Evolutionary conservation across 2,329 filamentous ascomycete species (phyloP), one percentile per base, ranked within the genome.

Genomic region (Penicillium sp.): DNA sequence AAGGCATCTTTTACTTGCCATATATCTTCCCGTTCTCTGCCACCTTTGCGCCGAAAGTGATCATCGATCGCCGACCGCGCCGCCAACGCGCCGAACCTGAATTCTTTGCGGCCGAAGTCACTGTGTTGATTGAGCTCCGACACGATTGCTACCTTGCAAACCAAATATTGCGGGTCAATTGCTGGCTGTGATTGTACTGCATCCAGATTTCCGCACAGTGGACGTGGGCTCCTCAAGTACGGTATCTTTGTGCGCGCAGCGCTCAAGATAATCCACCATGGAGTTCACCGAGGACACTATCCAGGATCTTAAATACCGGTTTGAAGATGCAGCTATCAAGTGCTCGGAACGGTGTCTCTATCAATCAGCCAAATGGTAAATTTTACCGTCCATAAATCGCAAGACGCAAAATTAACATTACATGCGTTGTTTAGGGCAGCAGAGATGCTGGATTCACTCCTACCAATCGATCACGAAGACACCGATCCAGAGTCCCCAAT

Each of bases 311-410:
- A 85, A 87, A 66, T 81, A 81, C 34, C 84, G 89, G 31, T 80
- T 96, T 41, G 90, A 95, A 70, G 87, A 91, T 65, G 90, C 93
- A 28, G 87, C 94, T 3, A 81, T 94, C 23, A 91, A 91, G 69
- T 97, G 92, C 76, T 95, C 91, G 1, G 94, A 99, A 70, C 81
- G 94, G 70, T 96, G 94, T 71, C 82, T 99, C 12, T 97, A 96
- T 68, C 92, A 96, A 66, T 94, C 93, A 6, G 87, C 94, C 26
- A 97, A 97, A 85, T 99, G 94, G 94, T 96, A 63, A 23, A 16
- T 6, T 4, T 15, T 1, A 9, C 12, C 13, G 21, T 7, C 18
- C 6, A 18, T 12, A 12, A 15, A 23, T 26, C 18, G 4, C 39
- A 12, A 42, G 4, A 9, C 10, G 28, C 42, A 28, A 8, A 10